Conservation (phyloP, 2,329 filamentous ascomycete genomes). For the Elsinoe australis region DNA sequence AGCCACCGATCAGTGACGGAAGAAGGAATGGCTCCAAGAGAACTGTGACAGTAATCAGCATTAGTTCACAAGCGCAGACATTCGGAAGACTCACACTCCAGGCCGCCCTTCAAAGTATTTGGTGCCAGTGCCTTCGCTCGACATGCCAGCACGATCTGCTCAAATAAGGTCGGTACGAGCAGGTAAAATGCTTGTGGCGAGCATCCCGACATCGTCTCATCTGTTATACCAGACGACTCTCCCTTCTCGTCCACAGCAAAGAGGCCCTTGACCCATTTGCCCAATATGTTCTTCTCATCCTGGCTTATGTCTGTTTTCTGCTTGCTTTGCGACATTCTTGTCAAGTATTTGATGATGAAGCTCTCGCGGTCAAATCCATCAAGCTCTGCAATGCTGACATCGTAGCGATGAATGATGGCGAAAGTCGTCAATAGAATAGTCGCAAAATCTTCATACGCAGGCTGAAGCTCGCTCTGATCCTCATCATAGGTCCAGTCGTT, state of each 20-base stretch:
- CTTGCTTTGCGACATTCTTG: conserved; percentile 51
- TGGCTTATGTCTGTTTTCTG: conserved; percentile 54
- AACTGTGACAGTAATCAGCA: conserved; percentile 41
- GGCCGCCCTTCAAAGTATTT: conserved; percentile 62
- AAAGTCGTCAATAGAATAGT: conserved; percentile 65
- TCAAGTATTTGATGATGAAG: conserved; percentile 61
- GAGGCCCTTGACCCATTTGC: conserved; percentile 68
- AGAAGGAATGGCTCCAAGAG: conserved; percentile 72
- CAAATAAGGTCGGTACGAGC: conserved; percentile 67
- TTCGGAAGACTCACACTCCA: conserved; percentile 56
- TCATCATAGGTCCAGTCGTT: conserved; percentile 77
- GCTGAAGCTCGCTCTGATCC: conserved; percentile 74
- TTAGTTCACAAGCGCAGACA: conserved; percentile 22
- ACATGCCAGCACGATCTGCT: conserved; percentile 64
- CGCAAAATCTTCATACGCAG: conserved; percentile 79
- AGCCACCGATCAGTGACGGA: conserved; percentile 67
- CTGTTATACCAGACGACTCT: conserved; percentile 58
- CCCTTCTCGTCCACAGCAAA: conserved; percentile 58
- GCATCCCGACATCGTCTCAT: conserved; percentile 75
- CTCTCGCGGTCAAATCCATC: conserved; percentile 55
- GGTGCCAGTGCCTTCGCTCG: conserved; percentile 58
- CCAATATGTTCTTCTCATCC: conserved; percentile 58
- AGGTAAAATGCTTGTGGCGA: conserved; percentile 76
- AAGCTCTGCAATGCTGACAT: conserved; percentile 55
- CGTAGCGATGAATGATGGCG: conserved; percentile 68